Conservation (phyloP, 805 yeast species). For the Cyberlindnera samutprakarnensis region DNA sequence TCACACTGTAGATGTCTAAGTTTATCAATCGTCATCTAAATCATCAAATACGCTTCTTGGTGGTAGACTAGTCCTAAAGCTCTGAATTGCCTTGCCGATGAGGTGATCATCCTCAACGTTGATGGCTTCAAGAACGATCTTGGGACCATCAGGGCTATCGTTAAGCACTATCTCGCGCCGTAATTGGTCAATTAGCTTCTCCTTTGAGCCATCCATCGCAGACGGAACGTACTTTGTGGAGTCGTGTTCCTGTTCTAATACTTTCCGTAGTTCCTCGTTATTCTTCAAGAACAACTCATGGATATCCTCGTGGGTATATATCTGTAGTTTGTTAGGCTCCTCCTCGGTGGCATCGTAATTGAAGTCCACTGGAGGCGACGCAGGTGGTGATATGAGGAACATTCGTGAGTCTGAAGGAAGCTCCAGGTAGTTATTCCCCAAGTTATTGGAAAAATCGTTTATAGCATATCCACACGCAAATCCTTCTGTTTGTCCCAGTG, state of each 20-base stretch:
- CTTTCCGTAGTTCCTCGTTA: constrained; percentile 13
- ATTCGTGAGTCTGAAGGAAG: constrained; percentile 27
- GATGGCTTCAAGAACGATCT: constrained; percentile 19
- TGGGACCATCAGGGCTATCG: constrained; percentile 17
- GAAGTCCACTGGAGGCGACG: constrained; percentile 35
- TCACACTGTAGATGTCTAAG: too few species aligned
- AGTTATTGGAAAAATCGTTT: constrained; percentile 7
- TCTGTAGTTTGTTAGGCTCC: constrained; percentile 25
- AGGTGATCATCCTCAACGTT: constrained; percentile 20
- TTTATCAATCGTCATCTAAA: constrained; percentile 5
- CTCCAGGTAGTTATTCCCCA: constrained; percentile 19
- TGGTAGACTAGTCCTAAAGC: constrained; percentile 28
- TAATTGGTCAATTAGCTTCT: constrained; percentile 6
- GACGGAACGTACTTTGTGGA: constrained; percentile 5
- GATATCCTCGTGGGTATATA: constrained; percentile 21
- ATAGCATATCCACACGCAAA: constrained; percentile 16
- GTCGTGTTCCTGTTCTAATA: constrained; percentile 8
- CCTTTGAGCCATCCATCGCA: background rate
- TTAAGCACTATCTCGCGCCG: constrained; percentile 18
- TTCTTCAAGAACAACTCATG: constrained; percentile 15
- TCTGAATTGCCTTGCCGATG: constrained; percentile 16
- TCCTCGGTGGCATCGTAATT: constrained; percentile 31
- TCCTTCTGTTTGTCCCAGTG: background rate
- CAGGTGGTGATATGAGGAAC: constrained; percentile 35
- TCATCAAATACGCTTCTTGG: constrained; percentile 32